phyloP scores from a whole-genome alignment of 129 eudicot species.

The Artemisia annua region DNA sequence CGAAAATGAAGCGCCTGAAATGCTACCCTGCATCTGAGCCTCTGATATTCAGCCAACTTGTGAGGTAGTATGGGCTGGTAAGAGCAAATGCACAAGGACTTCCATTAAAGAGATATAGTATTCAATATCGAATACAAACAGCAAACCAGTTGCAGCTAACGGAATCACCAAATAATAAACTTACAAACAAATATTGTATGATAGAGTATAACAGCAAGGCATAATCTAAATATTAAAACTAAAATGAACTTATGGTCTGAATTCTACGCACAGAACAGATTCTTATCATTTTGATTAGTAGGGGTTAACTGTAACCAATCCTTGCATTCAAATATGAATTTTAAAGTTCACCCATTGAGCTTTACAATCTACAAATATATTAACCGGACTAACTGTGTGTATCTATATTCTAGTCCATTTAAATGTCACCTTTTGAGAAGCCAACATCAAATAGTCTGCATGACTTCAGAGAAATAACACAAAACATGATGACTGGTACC shows the following conservation, averaged over 20 bases:
- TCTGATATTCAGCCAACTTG: constrained; percentile 71
- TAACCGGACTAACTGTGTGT: no score
- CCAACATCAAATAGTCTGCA: neutral
- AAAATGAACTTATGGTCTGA: no score
- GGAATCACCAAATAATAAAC: neutral
- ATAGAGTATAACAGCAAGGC: neutral
- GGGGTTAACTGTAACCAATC: no score
- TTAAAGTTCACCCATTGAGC: no score
- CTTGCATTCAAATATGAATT: no score
- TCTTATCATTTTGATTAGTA: no score
- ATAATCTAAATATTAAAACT: no score
- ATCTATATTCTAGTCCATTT: neutral
- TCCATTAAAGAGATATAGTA: neutral
- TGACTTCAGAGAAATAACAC: neutral
- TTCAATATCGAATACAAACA: neutral
- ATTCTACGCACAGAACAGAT: no score
- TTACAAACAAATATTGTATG: neutral
- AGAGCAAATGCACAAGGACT: constrained; percentile 14
- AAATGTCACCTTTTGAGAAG: neutral
- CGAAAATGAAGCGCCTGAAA: constrained; percentile 83
- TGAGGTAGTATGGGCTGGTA: constrained; percentile 63
- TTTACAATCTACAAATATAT: no score
- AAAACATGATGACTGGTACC: constrained; percentile 32
- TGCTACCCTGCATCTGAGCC: constrained; percentile 90
- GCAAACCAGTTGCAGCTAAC: neutral